A percentile compares a stretch with the other conserved stretches of the same genome.
These are phyloP conservation scores for Phylloporus arenicola DNA, from an alignment of 768 basidiomycete species.

Conservation along the genomic window DNA sequence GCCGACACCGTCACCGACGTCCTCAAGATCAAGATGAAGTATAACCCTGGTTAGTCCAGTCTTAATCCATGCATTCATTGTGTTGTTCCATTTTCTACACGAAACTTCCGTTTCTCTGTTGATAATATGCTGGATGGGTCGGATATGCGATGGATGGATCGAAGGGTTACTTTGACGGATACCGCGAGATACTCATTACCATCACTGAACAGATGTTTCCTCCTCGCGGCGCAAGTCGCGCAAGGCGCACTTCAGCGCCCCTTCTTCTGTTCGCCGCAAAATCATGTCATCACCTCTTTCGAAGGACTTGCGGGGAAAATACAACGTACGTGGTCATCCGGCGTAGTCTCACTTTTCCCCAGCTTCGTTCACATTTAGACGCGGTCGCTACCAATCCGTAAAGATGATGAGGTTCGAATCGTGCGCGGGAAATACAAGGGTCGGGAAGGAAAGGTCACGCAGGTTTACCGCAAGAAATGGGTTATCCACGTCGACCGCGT, in stretches of 20 bases:
- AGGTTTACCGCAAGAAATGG: slow-evolving; percentile 99
- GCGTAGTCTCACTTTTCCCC: not conserved
- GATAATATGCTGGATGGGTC: slow-evolving; percentile 52
- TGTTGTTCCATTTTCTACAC: slow-evolving; percentile 15
- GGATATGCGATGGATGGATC: slow-evolving; percentile 39
- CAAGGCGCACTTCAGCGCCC: slow-evolving; percentile 96
- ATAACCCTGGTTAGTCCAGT: slow-evolving; percentile 68
- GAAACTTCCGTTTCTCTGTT: slow-evolving; percentile 25
- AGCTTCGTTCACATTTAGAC: slow-evolving; percentile 40
- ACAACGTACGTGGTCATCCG: slow-evolving; percentile 61
- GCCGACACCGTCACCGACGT: slow-evolving; percentile 48
- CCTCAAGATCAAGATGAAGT: slow-evolving; percentile 76
- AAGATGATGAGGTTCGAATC: slow-evolving; percentile 97
- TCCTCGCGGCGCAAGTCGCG: slow-evolving; percentile 96
- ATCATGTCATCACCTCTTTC: slow-evolving; percentile 96
- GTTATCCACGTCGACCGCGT: slow-evolving; percentile 98
- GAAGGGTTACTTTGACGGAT: slow-evolving; percentile 9
- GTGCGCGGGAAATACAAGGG: slow-evolving; percentile 98
- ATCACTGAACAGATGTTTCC: slow-evolving; percentile 60
- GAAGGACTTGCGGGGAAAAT: slow-evolving; percentile 89
- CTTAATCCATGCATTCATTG: slow-evolving; percentile 14
- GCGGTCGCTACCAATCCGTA: slow-evolving; percentile 91
- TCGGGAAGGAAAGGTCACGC: slow-evolving; percentile 95
- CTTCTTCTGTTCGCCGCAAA: slow-evolving; percentile 91
- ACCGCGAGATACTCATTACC: slow-evolving; percentile 30